These are phyloP conservation scores for Phycomyces blakesleeanus DNA, from an alignment of 192 early-diverging fungal genomes.

Conservation along the genomic window DNA sequence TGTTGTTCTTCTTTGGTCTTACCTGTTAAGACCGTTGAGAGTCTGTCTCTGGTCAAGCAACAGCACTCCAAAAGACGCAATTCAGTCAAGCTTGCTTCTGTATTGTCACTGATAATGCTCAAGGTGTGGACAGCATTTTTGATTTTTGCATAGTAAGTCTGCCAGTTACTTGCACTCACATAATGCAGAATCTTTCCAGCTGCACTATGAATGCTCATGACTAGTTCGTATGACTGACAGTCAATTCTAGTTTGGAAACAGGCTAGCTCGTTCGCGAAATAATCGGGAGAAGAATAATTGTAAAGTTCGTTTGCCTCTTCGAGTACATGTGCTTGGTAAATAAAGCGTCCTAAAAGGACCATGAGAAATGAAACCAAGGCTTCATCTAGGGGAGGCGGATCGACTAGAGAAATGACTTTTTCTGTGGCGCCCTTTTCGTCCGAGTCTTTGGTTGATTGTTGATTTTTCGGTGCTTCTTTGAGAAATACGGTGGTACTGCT, in stretches of 20 bases:
- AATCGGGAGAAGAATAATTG: neutral
- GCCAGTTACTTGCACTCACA: slow-evolving; percentile 88
- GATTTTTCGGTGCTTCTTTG: too few relatives aligned
- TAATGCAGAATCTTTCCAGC: slow-evolving; percentile 82
- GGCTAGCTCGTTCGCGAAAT: neutral
- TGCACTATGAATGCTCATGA: slow-evolving; percentile 69
- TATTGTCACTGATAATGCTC: slow-evolving; percentile 13
- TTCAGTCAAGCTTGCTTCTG: slow-evolving; percentile 15
- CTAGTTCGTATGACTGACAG: slow-evolving; percentile 34
- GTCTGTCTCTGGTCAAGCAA: slow-evolving; percentile 14
- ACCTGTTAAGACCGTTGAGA: slow-evolving; percentile 21
- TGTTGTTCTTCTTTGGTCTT: neutral
- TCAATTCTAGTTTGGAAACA: neutral
- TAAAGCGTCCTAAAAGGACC: slow-evolving; percentile 16
- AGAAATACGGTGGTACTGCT: neutral
- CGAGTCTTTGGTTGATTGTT: neutral
- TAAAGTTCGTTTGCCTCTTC: slow-evolving; percentile 12
- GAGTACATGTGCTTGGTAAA: slow-evolving; percentile 18
- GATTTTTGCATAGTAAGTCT: slow-evolving; percentile 67
- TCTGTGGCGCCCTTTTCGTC: neutral
- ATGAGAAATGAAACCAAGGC: slow-evolving; percentile 33
- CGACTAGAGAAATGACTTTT: slow-evolving; percentile 14
- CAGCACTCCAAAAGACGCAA: slow-evolving; percentile 27
- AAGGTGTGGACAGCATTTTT: slow-evolving; percentile 23
- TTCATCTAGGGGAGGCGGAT: slow-evolving; percentile 76